Evolutionary conservation across 768 basidiomycete species (phyloP), one percentile per base, ranked within the genome.

Genomic region (Austroboletus festivus): DNA sequence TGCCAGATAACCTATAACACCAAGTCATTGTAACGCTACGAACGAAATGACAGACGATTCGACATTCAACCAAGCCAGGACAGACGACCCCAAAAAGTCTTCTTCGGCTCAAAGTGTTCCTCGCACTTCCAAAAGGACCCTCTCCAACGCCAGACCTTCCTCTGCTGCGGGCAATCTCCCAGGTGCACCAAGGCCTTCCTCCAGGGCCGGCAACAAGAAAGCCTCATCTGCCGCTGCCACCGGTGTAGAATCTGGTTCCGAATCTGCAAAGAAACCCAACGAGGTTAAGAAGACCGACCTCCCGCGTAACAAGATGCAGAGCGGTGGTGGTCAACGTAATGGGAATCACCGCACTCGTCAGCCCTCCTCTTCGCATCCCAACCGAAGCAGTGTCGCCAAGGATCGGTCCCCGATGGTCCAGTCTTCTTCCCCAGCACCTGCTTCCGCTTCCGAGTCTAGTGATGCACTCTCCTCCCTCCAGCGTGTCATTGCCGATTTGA

Each of bases 401-500:
- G 76, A 77, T 65, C 69, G 76, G 34, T 55, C 73, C 34, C 72
- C 77, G 49, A 58, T 61, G 53, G 46, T 63, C 58, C 51, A 65
- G 61, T 62, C 68, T 42, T 63, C 77, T 33, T 64, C 74, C 15
- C 78, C 82, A 31, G 75, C 74, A 33, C 77, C 80, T 51, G 64
- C 65, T 38, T 73, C 79, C 53, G 72, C 68, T 53, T 75, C 74
- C 30, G 86, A 89, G 56, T 79, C 81, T 19, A 89, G 86, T 62
- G 86, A 86, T 64, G 89, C 87, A 16, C 74, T 93, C 50, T 87
- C 86, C 51, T 91, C 89, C 23, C 80, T 97, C 45, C 93, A 97
- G 63, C 83, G 90, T 48, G 86, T 96, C 67, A 97, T 97, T 57
- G 89, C 89, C 47, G 93, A 97, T 68, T 76, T 96, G 54, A 95